Evolutionary conservation across 345 rosid genomes (phyloP).

Genomic region (Citrus mangshanensis): DNA sequence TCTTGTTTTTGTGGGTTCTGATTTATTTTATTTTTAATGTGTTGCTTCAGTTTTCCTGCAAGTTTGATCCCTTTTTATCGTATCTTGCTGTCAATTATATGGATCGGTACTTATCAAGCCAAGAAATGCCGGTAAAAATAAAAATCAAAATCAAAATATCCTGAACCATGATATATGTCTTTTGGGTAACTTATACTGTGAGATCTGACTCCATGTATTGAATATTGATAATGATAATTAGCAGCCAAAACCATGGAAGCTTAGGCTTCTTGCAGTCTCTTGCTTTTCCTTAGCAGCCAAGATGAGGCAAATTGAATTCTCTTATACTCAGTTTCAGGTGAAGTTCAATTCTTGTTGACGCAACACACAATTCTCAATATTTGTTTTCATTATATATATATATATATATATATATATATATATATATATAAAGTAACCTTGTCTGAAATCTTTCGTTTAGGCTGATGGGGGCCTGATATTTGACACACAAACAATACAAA

Average conservation of each 20-base stretch:
- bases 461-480: slow-evolving; percentile 41
- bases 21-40: background rate
- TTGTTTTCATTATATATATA: no score
- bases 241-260: slow-evolving; percentile 60
- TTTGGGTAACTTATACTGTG: background rate
- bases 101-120: slow-evolving; percentile 72
- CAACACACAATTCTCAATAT: background rate
- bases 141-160: no score
- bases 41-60: slow-evolving; percentile 36
- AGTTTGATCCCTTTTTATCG: slow-evolving; percentile 41
- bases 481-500: slow-evolving; percentile 51
- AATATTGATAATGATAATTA: slow-evolving; percentile 7
- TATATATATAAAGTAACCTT: background rate
- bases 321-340: slow-evolving; percentile 50
- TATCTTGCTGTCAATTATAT: slow-evolving; percentile 82
- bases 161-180: background rate
- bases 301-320: slow-evolving; percentile 57
- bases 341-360: background rate
- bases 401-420: no score
- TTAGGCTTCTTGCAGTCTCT: slow-evolving; percentile 60
- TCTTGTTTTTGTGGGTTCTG: background rate
- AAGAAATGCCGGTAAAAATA: slow-evolving; percentile 47
- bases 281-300: slow-evolving; percentile 74
- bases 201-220: slow-evolving; percentile 7
- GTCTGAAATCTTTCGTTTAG: slow-evolving; percentile 19